Base-by-base conservation (phyloP, 2,329 filamentous ascomycete species). In the Plectosphaerella cucumerina region DNA sequence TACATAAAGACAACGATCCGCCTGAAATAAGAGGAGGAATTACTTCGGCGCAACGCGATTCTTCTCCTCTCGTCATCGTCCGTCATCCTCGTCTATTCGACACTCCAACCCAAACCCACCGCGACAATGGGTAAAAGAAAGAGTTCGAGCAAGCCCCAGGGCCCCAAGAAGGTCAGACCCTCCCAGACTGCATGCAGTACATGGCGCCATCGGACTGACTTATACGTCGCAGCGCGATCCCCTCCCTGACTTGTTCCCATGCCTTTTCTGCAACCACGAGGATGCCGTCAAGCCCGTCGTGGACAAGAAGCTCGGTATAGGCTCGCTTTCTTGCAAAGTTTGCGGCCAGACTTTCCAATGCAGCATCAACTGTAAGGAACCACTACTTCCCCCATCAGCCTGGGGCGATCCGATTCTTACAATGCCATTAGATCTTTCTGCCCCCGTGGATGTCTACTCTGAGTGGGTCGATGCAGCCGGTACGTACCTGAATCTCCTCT, bases 181-280 rank as follows among this genome's bases (percentile, higher is more conserved):
- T 15, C 9, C 14, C 35, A 6, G 17, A 18, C 14, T 37, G 4
- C 14, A n/a, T 37, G 35, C 35, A n/a, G n/a, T n/a, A 15, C 35
- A 3, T 37, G 5, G 35, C 17, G 21, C 18, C 34, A 11, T 39
- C 3, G 37, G 14, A 26, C 43, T 50, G 33, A 52, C 41, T 21
- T 12, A n/a, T 6, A 6, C 35, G 35, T 37, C 35, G 53, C 59
- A 87, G 85, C 73, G 80, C 66, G 88, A 92, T 60, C 81, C 84
- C 39, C 78, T 94, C 17, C 80, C 87, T 4, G 92, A 89, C 3
- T 82, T 84, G n/a, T 99, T 99, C 70, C 90, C 92, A 51, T 99
- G 94, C 67, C 85, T 99, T 44, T 99, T 99, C 74, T 99, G 94
- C 78, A 97, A 97, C 69, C 92, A 97, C 72, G 94, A 97, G 67